A percentile compares a stretch with the other conserved stretches of the same genome.
Conservation (phyloP, 2,329 filamentous ascomycete species). For the Aspergillus pseudoviridinutans region DNA sequence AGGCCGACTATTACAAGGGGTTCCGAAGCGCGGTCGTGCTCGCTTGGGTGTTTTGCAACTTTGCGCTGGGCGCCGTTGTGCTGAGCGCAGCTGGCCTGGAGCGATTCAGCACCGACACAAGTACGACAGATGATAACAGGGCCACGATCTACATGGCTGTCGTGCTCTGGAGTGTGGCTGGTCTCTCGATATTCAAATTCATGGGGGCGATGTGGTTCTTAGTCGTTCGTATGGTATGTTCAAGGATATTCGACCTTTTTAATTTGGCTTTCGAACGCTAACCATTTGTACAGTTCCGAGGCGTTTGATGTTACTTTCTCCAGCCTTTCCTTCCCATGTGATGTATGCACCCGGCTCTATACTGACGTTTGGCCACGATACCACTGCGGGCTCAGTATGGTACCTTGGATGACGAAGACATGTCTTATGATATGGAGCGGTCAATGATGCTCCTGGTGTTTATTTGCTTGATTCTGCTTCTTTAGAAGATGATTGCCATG, state of each 20-base stretch:
- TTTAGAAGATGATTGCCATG: neutral
- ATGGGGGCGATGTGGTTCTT: constrained; percentile 88
- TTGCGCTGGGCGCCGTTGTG: constrained; percentile 80
- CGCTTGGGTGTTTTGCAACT: constrained; percentile 95
- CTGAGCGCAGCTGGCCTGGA: constrained; percentile 81
- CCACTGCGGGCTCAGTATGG: constrained; percentile 32
- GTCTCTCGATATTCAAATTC: constrained; percentile 78
- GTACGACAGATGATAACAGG: constrained; percentile 49
- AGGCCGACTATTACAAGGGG: constrained; percentile 98
- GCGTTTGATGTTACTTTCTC: constrained; percentile 37
- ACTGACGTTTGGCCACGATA: constrained; percentile 19
- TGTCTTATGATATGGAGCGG: constrained; percentile 9
- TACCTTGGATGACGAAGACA: constrained; percentile 18
- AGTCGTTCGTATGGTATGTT: constrained; percentile 77
- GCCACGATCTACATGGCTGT: constrained; percentile 81
- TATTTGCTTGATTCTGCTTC: neutral
- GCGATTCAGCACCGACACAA: constrained; percentile 50
- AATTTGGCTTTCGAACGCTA: neutral
- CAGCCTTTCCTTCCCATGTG: constrained; percentile 1
- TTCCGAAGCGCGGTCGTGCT: constrained; percentile 90
- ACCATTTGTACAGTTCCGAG: constrained; percentile 44
- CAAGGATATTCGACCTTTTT: neutral
- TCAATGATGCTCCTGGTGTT: constrained; percentile 2
- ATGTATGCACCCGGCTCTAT: constrained; percentile 1
- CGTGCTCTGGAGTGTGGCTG: constrained; percentile 85